Base-by-base conservation (phyloP, 225 moss, liverwort and hornwort genomes). In the Anthoceros angustus region DNA sequence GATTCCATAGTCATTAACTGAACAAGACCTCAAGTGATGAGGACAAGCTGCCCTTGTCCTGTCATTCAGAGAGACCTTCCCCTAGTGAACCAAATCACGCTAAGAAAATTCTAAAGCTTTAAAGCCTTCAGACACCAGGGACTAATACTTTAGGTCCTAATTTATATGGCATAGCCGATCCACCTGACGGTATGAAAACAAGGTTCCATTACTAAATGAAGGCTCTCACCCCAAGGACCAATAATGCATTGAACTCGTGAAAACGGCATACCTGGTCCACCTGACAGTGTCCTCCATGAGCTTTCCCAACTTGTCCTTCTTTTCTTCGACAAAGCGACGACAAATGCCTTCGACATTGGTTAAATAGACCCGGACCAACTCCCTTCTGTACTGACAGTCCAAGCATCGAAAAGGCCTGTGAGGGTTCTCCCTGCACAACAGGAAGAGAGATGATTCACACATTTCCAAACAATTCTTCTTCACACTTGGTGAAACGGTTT, bases 331-430 rank as follows among this genome's bases (percentile, higher is more conserved):
- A 78, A 98, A 98, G 26, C 98, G 88, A 63, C 98, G 86, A 72
- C 98, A 98, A 68, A 98, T 98, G 49, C 98, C 98, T 78, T 98
- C 98, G 50, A 98, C 98, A 71, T 98, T 98, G 25, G 98, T 98
- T 64, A 98, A 71, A 72, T 98, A 98, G 8, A 98, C 98, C 68
- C 98, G 83, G 40, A 98, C 92, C 67, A 98, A 89, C 76, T 98
- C 98, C 80, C 98, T 83, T 68, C 98, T 83, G 75, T 98, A 98
- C 73, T 98, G 98, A 70, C 92, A 98, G 73, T 98, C 98, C 61
- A 98, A 67, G 78, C 98, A 98, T 64, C 98, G 87, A 69, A 98
- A 98, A 42, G 98, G 98, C 70, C 98, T 89, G 69, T 98, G 92
- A 68, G 88, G 86, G 76, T 98, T 98, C 74, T 98, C 98, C 78